Percentiles rank a stretch among this genome's conserved stretches.
Conservation (phyloP, 2,329 filamentous ascomycete genomes). For the Simplicillium sp. region DNA sequence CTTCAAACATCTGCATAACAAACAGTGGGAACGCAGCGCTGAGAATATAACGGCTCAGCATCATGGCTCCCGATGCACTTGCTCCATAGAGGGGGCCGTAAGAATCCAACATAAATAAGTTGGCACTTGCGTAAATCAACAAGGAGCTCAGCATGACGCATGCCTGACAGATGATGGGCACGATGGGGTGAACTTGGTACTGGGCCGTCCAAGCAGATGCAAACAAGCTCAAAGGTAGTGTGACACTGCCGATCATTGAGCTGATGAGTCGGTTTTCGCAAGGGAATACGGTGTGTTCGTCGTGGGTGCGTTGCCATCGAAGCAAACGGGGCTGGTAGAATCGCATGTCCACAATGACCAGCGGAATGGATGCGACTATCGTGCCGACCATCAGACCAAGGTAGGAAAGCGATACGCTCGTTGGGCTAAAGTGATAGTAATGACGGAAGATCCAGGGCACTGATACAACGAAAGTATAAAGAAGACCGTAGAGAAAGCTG, state of each 20-base stretch:
- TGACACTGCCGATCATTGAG: slow-evolving; percentile 50
- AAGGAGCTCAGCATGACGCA: slow-evolving; percentile 16
- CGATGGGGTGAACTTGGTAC: slow-evolving; percentile 12
- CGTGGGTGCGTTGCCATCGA: slow-evolving; percentile 28
- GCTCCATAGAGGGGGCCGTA: slow-evolving; percentile 18
- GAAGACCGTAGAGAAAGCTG: slow-evolving; percentile 48
- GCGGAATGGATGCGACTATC: slow-evolving; percentile 30
- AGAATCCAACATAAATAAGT: slow-evolving; percentile 17
- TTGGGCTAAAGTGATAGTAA: slow-evolving; percentile 47
- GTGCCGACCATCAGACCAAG: slow-evolving; percentile 62
- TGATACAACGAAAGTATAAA: slow-evolving; percentile 52
- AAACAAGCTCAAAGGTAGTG: slow-evolving; percentile 56
- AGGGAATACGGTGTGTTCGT: slow-evolving; percentile 43
- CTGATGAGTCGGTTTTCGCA: slow-evolving; percentile 58
- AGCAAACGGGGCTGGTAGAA: slow-evolving; percentile 46
- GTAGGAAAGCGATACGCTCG: slow-evolving; percentile 55
- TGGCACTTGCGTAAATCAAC: slow-evolving; percentile 16
- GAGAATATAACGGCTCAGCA: slow-evolving; percentile 36
- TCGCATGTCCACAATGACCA: slow-evolving; percentile 39
- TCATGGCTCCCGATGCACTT: slow-evolving; percentile 15
- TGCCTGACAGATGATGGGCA: slow-evolving; percentile 15
- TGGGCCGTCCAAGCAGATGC: slow-evolving; percentile 56
- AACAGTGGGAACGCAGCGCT: slow-evolving; percentile 46
- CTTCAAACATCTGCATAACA: slow-evolving; percentile 26
- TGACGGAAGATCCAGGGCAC: slow-evolving; percentile 59